phyloP scores from a whole-genome alignment of 1,139 yeast species.

The Nakaseomyces sp. region DNA sequence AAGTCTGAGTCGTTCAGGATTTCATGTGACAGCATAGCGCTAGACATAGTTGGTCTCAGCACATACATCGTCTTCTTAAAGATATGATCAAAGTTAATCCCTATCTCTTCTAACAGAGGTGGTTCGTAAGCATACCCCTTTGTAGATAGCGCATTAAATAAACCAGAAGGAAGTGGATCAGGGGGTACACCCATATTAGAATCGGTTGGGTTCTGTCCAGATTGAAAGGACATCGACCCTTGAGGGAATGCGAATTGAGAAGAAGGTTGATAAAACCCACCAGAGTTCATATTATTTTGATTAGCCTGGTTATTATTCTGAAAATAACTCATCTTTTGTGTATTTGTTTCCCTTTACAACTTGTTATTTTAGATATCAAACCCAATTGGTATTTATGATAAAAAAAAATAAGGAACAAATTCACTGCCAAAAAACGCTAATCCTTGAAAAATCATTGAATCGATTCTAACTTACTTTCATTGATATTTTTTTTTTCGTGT shows the following conservation, averaged over 20 bases:
- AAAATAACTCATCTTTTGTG: background rate
- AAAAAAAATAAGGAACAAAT: too few species aligned
- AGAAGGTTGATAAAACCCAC: slow-evolving; percentile 28
- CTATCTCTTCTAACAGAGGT: slow-evolving; percentile 83
- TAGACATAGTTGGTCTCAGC: slow-evolving; percentile 61
- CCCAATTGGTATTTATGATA: too few species aligned
- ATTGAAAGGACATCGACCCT: slow-evolving; percentile 29
- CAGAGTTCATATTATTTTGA: slow-evolving; percentile 11
- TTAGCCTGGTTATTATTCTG: slow-evolving; percentile 10
- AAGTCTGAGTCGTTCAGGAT: slow-evolving; percentile 85
- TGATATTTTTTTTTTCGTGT: background rate
- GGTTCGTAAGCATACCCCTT: slow-evolving; percentile 93
- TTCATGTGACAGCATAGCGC: slow-evolving; percentile 40
- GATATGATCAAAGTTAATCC: slow-evolving; percentile 85
- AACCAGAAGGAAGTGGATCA: slow-evolving; percentile 58
- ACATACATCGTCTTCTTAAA: slow-evolving; percentile 80
- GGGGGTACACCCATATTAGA: slow-evolving; percentile 15
- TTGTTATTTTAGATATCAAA: too few species aligned
- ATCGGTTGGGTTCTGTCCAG: slow-evolving; percentile 10
- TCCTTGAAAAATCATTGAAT: too few species aligned
- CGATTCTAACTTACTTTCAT: too few species aligned
- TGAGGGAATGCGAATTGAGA: slow-evolving; percentile 30
- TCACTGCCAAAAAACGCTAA: too few species aligned
- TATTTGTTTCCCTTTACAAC: too few species aligned
- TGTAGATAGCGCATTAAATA: slow-evolving; percentile 87